Conservation (phyloP, 2,329 filamentous ascomycete species). For the Ascosphaera pollenicola region DNA sequence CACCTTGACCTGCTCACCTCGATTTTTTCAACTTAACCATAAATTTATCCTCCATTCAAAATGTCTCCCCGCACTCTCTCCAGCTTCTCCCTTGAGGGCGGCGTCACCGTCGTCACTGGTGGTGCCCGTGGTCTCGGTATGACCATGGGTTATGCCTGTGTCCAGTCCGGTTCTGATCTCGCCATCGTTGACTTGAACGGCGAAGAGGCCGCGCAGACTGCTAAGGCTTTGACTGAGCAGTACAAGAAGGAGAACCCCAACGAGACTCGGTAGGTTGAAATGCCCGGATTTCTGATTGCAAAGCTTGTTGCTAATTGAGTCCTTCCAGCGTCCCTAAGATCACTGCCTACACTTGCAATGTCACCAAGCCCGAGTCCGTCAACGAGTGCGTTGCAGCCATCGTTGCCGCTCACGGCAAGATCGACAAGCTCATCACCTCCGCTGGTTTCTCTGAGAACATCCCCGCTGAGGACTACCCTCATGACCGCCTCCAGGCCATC, state of each 20-base stretch:
- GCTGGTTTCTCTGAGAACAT: constrained; percentile 95
- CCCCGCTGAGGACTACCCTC: constrained; percentile 72
- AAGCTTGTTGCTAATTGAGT: neutral
- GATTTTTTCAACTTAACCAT: neutral
- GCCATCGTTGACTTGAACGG: constrained; percentile 90
- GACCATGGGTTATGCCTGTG: constrained; percentile 81
- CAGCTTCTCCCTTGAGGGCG: constrained; percentile 66
- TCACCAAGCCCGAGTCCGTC: constrained; percentile 60
- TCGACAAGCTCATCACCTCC: constrained; percentile 86
- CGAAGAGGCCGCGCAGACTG: constrained; percentile 65
- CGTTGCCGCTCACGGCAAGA: constrained; percentile 49
- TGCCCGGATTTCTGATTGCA: neutral
- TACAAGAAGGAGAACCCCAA: constrained; percentile 62
- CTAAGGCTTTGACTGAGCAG: constrained; percentile 46
- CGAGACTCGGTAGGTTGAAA: neutral
- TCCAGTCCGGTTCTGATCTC: constrained; percentile 68
- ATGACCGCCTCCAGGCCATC: constrained; percentile 77
- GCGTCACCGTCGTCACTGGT: constrained; percentile 69
- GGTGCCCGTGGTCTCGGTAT: constrained; percentile 74
- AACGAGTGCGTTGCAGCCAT: constrained; percentile 50
- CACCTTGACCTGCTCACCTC: neutral
- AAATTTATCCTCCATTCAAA: neutral
- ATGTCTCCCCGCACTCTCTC: constrained; percentile 36
- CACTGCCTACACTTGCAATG: constrained; percentile 77
- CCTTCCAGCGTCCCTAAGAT: constrained; percentile 48